These are phyloP conservation scores for Cercospora sesami DNA, from an alignment of 2,329 filamentous ascomycete genomes.

Conservation along the genomic window DNA sequence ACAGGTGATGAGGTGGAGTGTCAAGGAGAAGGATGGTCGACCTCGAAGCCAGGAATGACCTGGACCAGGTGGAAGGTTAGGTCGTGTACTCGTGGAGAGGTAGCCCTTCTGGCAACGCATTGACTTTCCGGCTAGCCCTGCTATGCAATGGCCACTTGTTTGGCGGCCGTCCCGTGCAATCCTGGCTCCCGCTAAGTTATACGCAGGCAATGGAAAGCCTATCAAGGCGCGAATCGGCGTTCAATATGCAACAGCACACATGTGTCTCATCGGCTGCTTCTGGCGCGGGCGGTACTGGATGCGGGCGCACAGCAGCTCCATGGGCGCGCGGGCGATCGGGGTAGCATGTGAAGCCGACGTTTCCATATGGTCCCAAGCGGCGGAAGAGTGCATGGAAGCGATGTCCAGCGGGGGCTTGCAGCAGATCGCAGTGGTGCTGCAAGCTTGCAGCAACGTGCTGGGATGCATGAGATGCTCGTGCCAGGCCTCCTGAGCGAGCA, in stretches of 20 bases:
- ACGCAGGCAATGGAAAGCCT: constrained; percentile 1
- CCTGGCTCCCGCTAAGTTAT: constrained; percentile 7
- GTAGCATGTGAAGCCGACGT: constrained; percentile 11
- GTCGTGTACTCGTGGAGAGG: constrained; percentile 9
- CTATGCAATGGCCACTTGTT: constrained; percentile 23
- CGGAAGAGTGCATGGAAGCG: constrained; percentile 20
- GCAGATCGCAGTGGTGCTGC: constrained; percentile 10
- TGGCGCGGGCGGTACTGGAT: neutral
- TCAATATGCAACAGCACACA: neutral
- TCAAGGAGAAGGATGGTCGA: constrained; percentile 10
- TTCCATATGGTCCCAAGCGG: constrained; percentile 15
- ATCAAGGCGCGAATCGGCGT: neutral
- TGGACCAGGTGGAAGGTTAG: constrained; percentile 15
- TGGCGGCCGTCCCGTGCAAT: constrained; percentile 18
- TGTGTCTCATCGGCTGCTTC: neutral
- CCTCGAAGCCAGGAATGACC: constrained; percentile 6
- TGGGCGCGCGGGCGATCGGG: constrained; percentile 15
- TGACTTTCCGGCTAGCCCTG: constrained; percentile 21
- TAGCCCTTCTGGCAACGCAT: constrained; percentile 10
- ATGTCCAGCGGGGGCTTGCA: constrained; percentile 16
- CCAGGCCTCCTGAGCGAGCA: constrained; percentile 19
- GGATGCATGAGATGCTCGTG: constrained; percentile 21
- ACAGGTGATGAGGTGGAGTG: constrained; percentile 16
- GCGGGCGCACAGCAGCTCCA: neutral
- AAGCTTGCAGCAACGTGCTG: constrained; percentile 24